phyloP scores from a whole-genome alignment of 176 grass and related monocot species.

The Oryza glaberrima region DNA sequence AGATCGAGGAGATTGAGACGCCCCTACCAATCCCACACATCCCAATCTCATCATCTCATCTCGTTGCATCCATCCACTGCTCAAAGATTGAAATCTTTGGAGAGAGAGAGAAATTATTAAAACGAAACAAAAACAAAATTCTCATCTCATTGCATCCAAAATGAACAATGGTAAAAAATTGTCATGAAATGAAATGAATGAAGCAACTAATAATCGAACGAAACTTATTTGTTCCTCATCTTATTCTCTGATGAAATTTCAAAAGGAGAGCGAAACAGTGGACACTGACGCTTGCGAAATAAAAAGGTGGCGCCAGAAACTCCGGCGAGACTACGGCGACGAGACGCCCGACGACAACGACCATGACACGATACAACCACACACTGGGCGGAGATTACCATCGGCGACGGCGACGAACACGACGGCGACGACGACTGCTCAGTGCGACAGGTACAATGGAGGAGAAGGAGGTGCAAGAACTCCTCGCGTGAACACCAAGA shows the following conservation, averaged over 20 bases:
- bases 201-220: neutral
- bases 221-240: conserved; percentile 35
- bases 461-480: neutral
- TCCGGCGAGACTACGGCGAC: conserved; percentile 59
- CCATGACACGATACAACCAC: conserved; percentile 60
- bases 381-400: conserved; percentile 52
- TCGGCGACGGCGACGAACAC: neutral
- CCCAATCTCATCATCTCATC: neutral
- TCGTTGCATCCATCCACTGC: neutral
- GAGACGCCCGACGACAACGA: conserved; percentile 49
- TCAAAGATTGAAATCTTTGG: neutral
- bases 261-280: conserved; percentile 40
- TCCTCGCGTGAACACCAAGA: too few species aligned
- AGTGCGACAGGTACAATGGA: conserved; percentile 4
- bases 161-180: neutral
- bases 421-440: neutral
- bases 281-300: conserved; percentile 55
- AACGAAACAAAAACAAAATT: neutral
- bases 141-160: neutral
- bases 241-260: conserved; percentile 33
- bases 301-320: conserved; percentile 54
- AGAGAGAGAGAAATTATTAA: neutral
- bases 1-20: conserved; percentile 1
- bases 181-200: neutral
- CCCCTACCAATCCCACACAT: neutral